A percentile compares a stretch with the other conserved stretches of the same genome.
These are phyloP conservation scores for Abrus precatorius DNA, from an alignment of 306 rosid species.

Conservation along the genomic window DNA sequence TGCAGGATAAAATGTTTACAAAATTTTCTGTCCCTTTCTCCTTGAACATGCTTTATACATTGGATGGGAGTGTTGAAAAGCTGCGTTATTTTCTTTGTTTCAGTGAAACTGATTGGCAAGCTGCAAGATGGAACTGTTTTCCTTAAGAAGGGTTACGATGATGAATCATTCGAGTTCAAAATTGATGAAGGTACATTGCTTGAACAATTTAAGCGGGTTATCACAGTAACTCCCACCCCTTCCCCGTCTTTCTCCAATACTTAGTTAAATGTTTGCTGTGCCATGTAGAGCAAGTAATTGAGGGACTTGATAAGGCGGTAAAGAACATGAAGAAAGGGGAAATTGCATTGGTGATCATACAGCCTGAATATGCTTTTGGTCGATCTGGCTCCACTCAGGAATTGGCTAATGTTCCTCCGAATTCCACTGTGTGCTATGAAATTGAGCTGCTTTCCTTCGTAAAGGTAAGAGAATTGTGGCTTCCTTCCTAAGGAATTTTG, in stretches of 20 bases:
- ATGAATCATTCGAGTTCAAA: conserved; percentile 80
- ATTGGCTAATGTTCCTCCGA: conserved; percentile 78
- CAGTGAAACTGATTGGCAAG: conserved; percentile 82
- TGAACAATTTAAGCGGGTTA: not conserved
- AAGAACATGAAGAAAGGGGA: conserved; percentile 95
- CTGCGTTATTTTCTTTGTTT: not conserved
- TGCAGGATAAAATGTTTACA: not conserved
- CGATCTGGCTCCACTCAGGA: conserved; percentile 69
- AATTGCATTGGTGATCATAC: conserved; percentile 71
- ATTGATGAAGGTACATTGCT: conserved; percentile 74
- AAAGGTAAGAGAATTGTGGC: conserved; percentile 60
- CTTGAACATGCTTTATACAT: not conserved
- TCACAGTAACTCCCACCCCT: not conserved
- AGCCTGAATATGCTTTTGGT: conserved; percentile 91
- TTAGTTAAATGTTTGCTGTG: not conserved
- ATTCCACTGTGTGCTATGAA: conserved; percentile 75
- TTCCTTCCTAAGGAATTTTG: not conserved
- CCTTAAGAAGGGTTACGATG: conserved; percentile 76
- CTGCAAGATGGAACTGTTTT: conserved; percentile 85
- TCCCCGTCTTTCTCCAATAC: not conserved
- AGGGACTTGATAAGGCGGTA: conserved; percentile 86
- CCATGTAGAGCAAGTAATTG: conserved; percentile 82
- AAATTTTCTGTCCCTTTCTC: not conserved
- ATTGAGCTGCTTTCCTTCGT: conserved; percentile 82
- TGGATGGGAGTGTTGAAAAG: not conserved